Evolutionary conservation across 352 stramenopile species (phyloP).

Genomic region (Elongisporangium senticosum): DNA sequence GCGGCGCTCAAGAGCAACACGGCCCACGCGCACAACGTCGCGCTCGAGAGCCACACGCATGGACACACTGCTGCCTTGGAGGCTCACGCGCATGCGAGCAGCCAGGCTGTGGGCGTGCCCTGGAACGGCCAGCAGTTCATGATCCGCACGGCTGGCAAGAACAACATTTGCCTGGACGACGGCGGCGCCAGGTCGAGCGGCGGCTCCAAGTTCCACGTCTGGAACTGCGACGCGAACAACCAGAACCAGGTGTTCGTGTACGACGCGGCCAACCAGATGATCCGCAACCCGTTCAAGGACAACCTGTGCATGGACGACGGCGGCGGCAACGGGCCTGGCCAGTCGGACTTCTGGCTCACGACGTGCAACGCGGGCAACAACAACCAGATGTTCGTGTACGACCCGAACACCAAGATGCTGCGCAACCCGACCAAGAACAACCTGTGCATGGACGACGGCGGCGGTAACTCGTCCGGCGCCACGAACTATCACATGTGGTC

Average conservation of each 20-base stretch:
- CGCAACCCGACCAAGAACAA: conserved; percentile 18
- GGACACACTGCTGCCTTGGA: neutral
- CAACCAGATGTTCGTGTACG: conserved; percentile 30
- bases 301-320: conserved; percentile 27
- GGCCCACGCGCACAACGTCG: too few relatives aligned
- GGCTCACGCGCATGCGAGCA: neutral
- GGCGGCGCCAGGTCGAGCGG: conserved; percentile 11
- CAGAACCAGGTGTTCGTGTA: conserved; percentile 18
- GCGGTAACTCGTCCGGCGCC: conserved; percentile 3
- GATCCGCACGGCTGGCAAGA: conserved; percentile 15
- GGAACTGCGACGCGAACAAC: conserved; percentile 17
- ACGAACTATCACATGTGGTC: conserved; percentile 13
- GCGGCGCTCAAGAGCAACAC: neutral
- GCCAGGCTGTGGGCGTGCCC: neutral
- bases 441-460: conserved; percentile 31
- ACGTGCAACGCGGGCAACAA: conserved; percentile 19
- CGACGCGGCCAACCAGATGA: conserved; percentile 18
- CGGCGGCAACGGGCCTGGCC: conserved; percentile 5
- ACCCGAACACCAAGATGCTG: conserved; percentile 20
- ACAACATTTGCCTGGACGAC: conserved; percentile 18
- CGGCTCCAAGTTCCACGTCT: conserved; percentile 10
- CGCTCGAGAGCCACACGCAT: too few relatives aligned
- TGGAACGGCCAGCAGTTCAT: neutral
- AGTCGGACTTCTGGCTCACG: conserved; percentile 10
- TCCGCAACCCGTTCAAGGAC: conserved; percentile 18